These are phyloP conservation scores for Lepidium didymum DNA, from an alignment of 345 rosid species.

Conservation along the genomic window DNA sequence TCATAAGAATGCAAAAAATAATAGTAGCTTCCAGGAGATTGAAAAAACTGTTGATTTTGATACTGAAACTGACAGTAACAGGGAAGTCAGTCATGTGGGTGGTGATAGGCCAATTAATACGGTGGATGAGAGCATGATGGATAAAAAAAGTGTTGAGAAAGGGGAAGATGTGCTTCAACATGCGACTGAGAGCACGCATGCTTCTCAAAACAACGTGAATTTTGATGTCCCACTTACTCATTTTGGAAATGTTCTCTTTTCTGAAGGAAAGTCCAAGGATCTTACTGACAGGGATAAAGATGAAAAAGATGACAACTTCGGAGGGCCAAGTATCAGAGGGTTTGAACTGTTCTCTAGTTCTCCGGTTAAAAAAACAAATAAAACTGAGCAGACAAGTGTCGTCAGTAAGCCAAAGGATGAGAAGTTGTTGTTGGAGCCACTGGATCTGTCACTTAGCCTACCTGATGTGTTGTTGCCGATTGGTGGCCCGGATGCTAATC, in stretches of 20 bases:
- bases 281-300: conserved; percentile 24
- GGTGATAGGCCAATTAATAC: conserved; percentile 16
- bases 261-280: conserved; percentile 39
- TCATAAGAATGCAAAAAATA: conserved; percentile 6
- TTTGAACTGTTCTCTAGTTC: conserved; percentile 81
- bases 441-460: conserved; percentile 91
- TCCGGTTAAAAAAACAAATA: conserved; percentile 54
- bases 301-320: conserved; percentile 47
- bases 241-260: conserved; percentile 34
- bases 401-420: conserved; percentile 49
- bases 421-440: conserved; percentile 59
- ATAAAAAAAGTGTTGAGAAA: conserved; percentile 21
- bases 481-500: conserved; percentile 48
- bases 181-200: conserved; percentile 25
- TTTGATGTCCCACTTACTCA: conserved; percentile 37
- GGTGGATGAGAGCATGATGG: conserved; percentile 16
- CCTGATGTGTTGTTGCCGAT: conserved; percentile 81
- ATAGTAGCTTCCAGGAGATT: background rate
- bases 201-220: conserved; percentile 26
- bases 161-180: conserved; percentile 25
- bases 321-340: conserved; percentile 77
- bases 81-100: conserved; percentile 10
- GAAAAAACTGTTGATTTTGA: background rate
- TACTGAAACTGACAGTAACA: conserved; percentile 24
- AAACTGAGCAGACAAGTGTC: conserved; percentile 37